Conservation (phyloP, 176 grass and related monocot species). For the Avena atlantica region DNA sequence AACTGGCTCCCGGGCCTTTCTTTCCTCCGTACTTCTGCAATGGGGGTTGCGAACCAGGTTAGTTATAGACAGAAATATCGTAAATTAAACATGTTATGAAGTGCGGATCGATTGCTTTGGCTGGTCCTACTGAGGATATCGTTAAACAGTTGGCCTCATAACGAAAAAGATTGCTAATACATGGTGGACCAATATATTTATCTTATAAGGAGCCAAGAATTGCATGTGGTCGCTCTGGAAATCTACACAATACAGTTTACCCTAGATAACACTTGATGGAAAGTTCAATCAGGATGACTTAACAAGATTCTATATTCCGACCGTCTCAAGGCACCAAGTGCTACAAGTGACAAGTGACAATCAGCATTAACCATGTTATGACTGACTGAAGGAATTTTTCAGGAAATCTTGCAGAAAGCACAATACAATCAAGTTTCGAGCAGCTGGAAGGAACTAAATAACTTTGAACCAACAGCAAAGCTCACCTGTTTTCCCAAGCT, state of each 20-base stretch:
- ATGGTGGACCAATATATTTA: neutral
- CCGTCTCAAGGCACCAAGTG: neutral
- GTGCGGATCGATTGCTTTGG: neutral
- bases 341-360: neutral
- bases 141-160: neutral
- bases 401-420: neutral
- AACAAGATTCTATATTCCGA: neutral
- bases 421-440: neutral
- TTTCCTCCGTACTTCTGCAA: slow-evolving; percentile 73
- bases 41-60: neutral
- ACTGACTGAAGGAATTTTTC: neutral
- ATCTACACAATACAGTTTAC: neutral
- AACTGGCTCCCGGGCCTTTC: slow-evolving; percentile 51
- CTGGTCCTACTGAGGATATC: neutral
- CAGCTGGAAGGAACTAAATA: neutral
- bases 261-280: neutral
- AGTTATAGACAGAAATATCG: neutral
- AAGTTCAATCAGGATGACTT: neutral
- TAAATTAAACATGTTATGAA: slow-evolving; percentile 5
- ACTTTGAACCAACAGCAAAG: slow-evolving; percentile 1
- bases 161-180: neutral
- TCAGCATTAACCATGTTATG: neutral
- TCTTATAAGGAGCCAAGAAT: neutral
- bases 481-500: slow-evolving; percentile 80
- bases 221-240: neutral